These are phyloP conservation scores for Phytophthora foliorum DNA, from an alignment of 352 stramenopile species.

Conservation along the genomic window DNA sequence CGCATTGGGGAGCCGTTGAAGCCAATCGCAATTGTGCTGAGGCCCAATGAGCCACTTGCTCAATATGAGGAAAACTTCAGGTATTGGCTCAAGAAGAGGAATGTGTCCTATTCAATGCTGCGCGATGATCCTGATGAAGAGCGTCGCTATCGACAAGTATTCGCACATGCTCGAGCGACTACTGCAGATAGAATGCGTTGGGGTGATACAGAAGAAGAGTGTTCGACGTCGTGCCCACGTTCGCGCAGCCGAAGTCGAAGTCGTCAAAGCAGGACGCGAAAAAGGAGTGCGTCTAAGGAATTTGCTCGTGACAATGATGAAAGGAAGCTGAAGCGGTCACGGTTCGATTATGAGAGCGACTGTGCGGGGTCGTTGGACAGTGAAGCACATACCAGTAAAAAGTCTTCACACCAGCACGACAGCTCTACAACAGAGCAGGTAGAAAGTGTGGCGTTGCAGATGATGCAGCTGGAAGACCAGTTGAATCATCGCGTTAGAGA, in stretches of 20 bases:
- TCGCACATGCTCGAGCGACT: constrained; percentile 12
- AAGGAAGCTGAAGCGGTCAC: not conserved
- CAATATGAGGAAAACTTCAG: constrained; percentile 5
- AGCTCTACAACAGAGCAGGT: not conserved
- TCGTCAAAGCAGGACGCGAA: not conserved
- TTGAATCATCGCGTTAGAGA: not conserved
- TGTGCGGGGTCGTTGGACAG: not conserved
- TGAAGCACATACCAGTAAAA: not conserved
- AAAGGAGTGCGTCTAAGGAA: not conserved
- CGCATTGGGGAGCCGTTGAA: constrained; percentile 2
- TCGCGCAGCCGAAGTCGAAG: not conserved
- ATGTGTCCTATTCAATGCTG: not conserved
- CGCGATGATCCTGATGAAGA: constrained; percentile 7
- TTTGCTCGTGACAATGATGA: not conserved
- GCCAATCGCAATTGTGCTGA: constrained; percentile 22
- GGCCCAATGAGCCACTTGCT: not conserved
- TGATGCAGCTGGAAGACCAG: not conserved
- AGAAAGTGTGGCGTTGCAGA: not conserved
- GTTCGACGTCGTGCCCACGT: not conserved
- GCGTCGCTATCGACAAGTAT: constrained; percentile 9
- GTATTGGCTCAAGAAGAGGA: not conserved
- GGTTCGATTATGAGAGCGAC: not conserved
- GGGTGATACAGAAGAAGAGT: not conserved
- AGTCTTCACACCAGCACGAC: not conserved
- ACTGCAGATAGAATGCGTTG: not conserved